Evolutionary conservation across 768 basidiomycete genomes (phyloP).

Genomic region (Amanita subjunquillea): DNA sequence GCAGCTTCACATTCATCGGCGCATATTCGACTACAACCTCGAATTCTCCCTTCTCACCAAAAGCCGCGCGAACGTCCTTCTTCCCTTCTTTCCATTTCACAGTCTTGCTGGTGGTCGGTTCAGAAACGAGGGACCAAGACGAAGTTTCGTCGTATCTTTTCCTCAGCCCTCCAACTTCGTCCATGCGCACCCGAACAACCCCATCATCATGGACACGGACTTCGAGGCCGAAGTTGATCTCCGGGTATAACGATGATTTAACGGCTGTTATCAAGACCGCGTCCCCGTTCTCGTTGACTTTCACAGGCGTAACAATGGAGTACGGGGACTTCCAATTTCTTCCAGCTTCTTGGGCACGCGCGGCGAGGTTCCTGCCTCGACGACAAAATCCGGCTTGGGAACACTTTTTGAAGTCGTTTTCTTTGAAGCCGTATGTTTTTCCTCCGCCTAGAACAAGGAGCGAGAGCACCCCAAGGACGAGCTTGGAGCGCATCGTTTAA

Average conservation of each 20-base stretch:
- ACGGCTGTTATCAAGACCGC: slow-evolving; percentile 69
- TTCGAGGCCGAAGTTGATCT: slow-evolving; percentile 73
- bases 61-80: slow-evolving; percentile 51
- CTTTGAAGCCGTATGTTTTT: slow-evolving; percentile 48
- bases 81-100: slow-evolving; percentile 60
- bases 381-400: slow-evolving; percentile 93
- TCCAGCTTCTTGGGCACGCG: slow-evolving; percentile 50
- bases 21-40: slow-evolving; percentile 63
- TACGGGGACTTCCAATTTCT: slow-evolving; percentile 81
- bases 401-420: slow-evolving; percentile 90
- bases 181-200: slow-evolving; percentile 86
- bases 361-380: slow-evolving; percentile 70
- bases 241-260: slow-evolving; percentile 73
- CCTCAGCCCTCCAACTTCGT: slow-evolving; percentile 69
- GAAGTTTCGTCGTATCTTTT: slow-evolving; percentile 91
- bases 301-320: slow-evolving; percentile 50
- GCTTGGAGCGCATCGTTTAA: slow-evolving; percentile 1
- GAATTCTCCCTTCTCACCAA: slow-evolving; percentile 52
- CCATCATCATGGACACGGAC: slow-evolving; percentile 82
- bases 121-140: slow-evolving; percentile 73
- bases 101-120: slow-evolving; percentile 53
- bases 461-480: slow-evolving; percentile 6
- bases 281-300: slow-evolving; percentile 33
- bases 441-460: slow-evolving; percentile 5
- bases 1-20: slow-evolving; percentile 68